phyloP scores from a whole-genome alignment of 371 early-diverging fungal species.

The Mortierella polycephala region DNA sequence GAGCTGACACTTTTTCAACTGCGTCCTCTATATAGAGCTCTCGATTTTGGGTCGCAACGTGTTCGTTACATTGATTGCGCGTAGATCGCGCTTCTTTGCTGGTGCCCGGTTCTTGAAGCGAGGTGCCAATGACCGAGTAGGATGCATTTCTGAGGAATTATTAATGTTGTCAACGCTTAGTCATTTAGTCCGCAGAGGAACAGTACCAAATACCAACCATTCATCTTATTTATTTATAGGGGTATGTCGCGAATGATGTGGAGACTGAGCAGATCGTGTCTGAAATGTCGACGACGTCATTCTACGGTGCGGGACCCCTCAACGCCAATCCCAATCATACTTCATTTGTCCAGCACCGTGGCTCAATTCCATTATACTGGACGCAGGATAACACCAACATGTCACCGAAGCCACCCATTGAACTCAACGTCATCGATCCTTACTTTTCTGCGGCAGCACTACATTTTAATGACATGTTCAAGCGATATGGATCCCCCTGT shows the following conservation, averaged over 20 bases:
- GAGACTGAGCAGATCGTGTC: slow-evolving; percentile 99
- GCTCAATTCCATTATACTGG: slow-evolving; percentile 97
- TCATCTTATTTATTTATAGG: slow-evolving; percentile 55
- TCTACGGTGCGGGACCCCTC: slow-evolving; percentile 52
- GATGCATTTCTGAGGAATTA: not conserved
- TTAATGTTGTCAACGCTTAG: no score
- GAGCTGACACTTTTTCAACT: not conserved
- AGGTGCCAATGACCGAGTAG: slow-evolving; percentile 89
- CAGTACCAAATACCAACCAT: not conserved
- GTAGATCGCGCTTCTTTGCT: slow-evolving; percentile 94
- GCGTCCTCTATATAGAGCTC: slow-evolving; percentile 36
- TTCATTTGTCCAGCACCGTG: slow-evolving; percentile 95
- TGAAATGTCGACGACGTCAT: slow-evolving; percentile 87
- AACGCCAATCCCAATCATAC: slow-evolving; percentile 82
- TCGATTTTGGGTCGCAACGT: slow-evolving; percentile 82
- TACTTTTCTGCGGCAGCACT: slow-evolving; percentile 90
- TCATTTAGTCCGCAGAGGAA: not conserved
- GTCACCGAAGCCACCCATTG: slow-evolving; percentile 96
- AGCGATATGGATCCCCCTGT: slow-evolving; percentile 88
- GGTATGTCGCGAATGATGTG: slow-evolving; percentile 98
- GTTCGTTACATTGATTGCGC: slow-evolving; percentile 92
- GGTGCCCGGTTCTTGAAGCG: slow-evolving; percentile 98
- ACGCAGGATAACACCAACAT: slow-evolving; percentile 91
- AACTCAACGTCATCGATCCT: slow-evolving; percentile 90
- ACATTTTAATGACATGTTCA: slow-evolving; percentile 93